Base-by-base conservation (phyloP, 1,284 basidiomycete species). In the Schizophyllum amplum region DNA sequence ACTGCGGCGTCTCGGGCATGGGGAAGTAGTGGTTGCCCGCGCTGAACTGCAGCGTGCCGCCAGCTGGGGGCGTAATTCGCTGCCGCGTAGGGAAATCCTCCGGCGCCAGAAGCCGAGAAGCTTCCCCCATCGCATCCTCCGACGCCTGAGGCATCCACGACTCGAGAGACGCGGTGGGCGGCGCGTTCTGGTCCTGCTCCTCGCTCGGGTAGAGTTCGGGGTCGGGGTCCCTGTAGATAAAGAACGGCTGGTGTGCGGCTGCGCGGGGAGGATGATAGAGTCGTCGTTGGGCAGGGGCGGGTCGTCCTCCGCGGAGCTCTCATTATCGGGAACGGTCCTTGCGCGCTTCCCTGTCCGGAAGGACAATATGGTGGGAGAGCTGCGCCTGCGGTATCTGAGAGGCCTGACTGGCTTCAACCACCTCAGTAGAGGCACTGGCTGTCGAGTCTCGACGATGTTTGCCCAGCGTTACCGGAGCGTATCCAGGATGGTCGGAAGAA, bases 1-100 rank as follows among this genome's bases (percentile, higher is more conserved):
- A 87, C 53, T 81, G 80, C 1, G 86, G 84, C 13, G 80, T 76
- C 63, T 87, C 84, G 2, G 84, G 71, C 71, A 50, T 1, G 82
- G 84, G 11, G 81, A 80, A 4, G 82, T 73, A 20, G 48, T 21
- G 21, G 48, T 50, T 24, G 48, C 20, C 48, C n/a, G n/a, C n/a
- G 20, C 48, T 50, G 24, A 13, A 50, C 21, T 24, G 48, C 15
- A 20, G 48, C 3, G 77, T 75, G 51, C 68, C 57, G 15, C 60
- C 42, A 17, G 56, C 54, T 58, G 58, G 23, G 54, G 60, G 55
- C 22, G 63, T 33, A 63, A 69, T 63, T 60, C 64, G 61, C 27
- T 67, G 65, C 62, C 74, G 68, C 22, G 75, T 71, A n/a, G 70
- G 20, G 9, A n/a, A 2, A 2, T 21, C 48, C 13, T 50, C 48